Base-by-base conservation (phyloP, 208 protist genomes). In the Herpetomonas tarakana region DNA sequence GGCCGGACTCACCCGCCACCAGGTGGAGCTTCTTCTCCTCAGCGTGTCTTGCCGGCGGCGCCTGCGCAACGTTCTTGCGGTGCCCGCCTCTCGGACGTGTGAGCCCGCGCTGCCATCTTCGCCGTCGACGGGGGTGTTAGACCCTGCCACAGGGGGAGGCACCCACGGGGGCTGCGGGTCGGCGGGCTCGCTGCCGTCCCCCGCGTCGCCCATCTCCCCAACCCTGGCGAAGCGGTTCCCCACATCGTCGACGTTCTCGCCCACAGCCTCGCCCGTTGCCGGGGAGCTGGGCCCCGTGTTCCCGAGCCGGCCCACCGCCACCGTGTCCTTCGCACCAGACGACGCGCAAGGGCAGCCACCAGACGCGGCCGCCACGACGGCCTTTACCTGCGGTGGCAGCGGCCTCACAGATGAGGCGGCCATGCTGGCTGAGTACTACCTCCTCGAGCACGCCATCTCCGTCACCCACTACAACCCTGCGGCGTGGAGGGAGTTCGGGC, bases 401-500 rank as follows among this genome's bases (percentile, higher is more conserved):
- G 71, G 58, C 52, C 59, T 83, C 18, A 85, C 65, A 11, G 58
- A 71, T 1, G 84, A 74, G 19, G 68, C 53, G 41, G 73, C 76
- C 24, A 67, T 95, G 31, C 63, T 95, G 30, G 49, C 62, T 25
- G 88, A 95, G 73, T 95, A 95, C 63, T 85, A 79, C 73, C 65
- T 88, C 31, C 65, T 92, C 19, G 88, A 95, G 68, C 81, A 90
- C 62, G 73, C 78, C 62, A 80, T 95, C 45, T 62, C 66, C 3
- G 62, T 77, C 26, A 77, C 80, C 22, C 52, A 58, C 31, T 62
- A 71, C 38, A 55, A 85, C 16, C 75, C 88, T 2, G 78, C 88
- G 14, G 74, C 88, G 26, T 95, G 88, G 88, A 73, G 84, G 22
- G 88, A 95, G 73, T 92, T 95, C 59, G 84, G 85, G 18, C 72